Percentiles rank a stretch among this genome's conserved stretches.
phyloP scores from a whole-genome alignment of 306 rosid species.

The Pterocarpus macrocarpus region DNA sequence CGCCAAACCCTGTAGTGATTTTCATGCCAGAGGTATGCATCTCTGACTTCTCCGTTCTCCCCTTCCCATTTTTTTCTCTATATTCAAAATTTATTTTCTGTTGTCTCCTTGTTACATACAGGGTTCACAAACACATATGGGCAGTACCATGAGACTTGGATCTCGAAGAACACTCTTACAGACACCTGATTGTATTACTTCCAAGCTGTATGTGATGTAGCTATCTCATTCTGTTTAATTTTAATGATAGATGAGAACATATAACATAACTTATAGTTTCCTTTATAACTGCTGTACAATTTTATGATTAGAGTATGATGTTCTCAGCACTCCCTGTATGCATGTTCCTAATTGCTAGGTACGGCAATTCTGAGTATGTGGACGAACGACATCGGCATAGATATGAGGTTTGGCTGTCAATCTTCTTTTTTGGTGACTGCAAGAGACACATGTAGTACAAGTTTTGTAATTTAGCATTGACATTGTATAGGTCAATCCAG shows the following conservation, averaged over 20 bases:
- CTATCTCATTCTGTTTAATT: constrained; percentile 37
- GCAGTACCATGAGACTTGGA: constrained; percentile 99
- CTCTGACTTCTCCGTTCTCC: not conserved
- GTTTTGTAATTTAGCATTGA: constrained; percentile 32
- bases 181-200: constrained; percentile 78
- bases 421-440: constrained; percentile 31
- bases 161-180: constrained; percentile 88
- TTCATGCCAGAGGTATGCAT: constrained; percentile 96
- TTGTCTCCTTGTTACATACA: constrained; percentile 36
- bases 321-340: constrained; percentile 35
- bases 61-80: not conserved
- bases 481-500: constrained; percentile 87
- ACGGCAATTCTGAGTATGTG: constrained; percentile 77
- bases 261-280: not conserved
- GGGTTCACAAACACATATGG: constrained; percentile 99
- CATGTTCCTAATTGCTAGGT: constrained; percentile 62
- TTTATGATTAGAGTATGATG: not conserved
- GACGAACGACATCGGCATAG: constrained; percentile 98
- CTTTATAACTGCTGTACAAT: constrained; percentile 9
- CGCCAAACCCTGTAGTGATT: constrained; percentile 90
- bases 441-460: constrained; percentile 33
- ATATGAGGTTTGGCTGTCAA: constrained; percentile 78
- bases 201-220: constrained; percentile 81
- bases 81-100: constrained; percentile 21
- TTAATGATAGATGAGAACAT: not conserved